A percentile compares a stretch with the other conserved stretches of the same genome.
Evolutionary conservation across 148 eudicot genomes (phyloP).

Genomic region (Nepenthes mirabilis): DNA sequence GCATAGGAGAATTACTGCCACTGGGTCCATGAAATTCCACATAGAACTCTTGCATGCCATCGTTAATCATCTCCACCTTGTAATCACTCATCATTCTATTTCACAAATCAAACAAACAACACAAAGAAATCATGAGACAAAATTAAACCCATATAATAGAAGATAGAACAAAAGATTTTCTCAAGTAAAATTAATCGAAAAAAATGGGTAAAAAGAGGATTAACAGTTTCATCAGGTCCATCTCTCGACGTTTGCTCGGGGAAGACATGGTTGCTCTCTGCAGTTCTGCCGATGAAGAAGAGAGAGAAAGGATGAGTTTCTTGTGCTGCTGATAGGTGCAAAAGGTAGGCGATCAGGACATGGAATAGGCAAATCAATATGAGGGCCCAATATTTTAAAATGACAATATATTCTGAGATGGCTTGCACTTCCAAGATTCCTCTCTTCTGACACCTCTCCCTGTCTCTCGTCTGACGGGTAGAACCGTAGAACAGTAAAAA

Average conservation of each 20-base stretch:
- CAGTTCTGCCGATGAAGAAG: neutral
- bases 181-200: constrained; percentile 1
- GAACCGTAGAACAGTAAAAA: constrained; percentile 1
- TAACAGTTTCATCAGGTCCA: constrained; percentile 97
- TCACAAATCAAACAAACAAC: neutral
- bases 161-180: neutral
- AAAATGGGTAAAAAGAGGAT: neutral
- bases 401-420: neutral
- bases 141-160: neutral
- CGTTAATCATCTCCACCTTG: constrained; percentile 94
- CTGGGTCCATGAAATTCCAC: constrained; percentile 82
- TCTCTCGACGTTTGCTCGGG: constrained; percentile 93
- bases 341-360: neutral
- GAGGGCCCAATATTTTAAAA: neutral
- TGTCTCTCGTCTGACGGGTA: neutral
- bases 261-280: constrained; percentile 58
- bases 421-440: constrained; percentile 2
- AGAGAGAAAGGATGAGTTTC: constrained; percentile 4
- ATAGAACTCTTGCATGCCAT: constrained; percentile 86
- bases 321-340: neutral
- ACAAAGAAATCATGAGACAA: constrained; percentile 1
- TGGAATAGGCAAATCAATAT: neutral
- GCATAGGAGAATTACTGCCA: constrained; percentile 43
- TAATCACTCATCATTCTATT: constrained; percentile 96
- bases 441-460: neutral